Percentiles rank a stretch among this genome's conserved stretches.
Conservation (phyloP, 2,329 filamentous ascomycete species). For the Epichloe coenophiala region DNA sequence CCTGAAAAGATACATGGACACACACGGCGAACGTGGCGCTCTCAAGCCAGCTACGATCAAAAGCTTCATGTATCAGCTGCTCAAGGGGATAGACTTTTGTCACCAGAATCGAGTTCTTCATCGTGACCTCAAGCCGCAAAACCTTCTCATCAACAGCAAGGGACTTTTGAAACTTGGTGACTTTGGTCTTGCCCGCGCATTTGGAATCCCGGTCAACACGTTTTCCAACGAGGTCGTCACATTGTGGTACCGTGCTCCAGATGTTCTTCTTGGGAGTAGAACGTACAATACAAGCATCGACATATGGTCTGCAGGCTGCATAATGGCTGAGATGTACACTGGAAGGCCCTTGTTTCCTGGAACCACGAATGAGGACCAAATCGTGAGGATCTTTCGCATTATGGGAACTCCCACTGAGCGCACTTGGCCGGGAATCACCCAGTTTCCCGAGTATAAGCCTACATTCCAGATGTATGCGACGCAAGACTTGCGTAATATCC, state of each 20-base stretch:
- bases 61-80: slow-evolving; percentile 96
- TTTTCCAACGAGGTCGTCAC: slow-evolving; percentile 98
- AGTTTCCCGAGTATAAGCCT: slow-evolving; percentile 94
- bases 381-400: slow-evolving; percentile 91
- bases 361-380: slow-evolving; percentile 95
- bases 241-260: slow-evolving; percentile 92
- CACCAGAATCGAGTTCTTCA: slow-evolving; percentile 95
- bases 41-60: slow-evolving; percentile 87
- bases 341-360: slow-evolving; percentile 90
- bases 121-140: slow-evolving; percentile 91
- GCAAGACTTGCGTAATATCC: slow-evolving; percentile 72
- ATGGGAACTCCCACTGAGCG: slow-evolving; percentile 97
- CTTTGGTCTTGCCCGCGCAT: slow-evolving; percentile 85
- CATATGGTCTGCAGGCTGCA: slow-evolving; percentile 97
- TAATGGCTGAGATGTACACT: slow-evolving; percentile 99
- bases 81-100: slow-evolving; percentile 93
- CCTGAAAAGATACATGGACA: slow-evolving; percentile 98
- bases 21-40: slow-evolving; percentile 74
- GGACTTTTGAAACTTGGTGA: slow-evolving; percentile 86
- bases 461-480: slow-evolving; percentile 92
- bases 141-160: slow-evolving; percentile 86
- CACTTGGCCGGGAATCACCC: slow-evolving; percentile 87
- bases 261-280: slow-evolving; percentile 82
- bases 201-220: slow-evolving; percentile 94
- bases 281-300: slow-evolving; percentile 99